Conservation (phyloP, 768 basidiomycete species). For the Gautieria morchelliformis region DNA sequence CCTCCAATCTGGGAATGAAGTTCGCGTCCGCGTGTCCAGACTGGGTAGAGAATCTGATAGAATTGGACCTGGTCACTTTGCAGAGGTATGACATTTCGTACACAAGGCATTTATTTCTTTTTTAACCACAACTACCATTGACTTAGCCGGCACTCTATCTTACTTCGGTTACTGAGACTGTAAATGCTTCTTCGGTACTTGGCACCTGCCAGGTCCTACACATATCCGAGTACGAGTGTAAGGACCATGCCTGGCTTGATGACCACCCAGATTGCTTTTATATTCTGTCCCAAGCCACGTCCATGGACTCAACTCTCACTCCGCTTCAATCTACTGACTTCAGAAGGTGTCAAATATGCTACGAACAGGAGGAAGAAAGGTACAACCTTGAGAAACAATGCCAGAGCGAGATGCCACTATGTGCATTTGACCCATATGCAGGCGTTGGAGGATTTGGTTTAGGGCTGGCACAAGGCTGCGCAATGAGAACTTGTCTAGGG, state of each 20-base stretch:
- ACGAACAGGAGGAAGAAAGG: neutral
- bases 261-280: neutral
- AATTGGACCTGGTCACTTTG: neutral
- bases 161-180: neutral
- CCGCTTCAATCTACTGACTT: neutral
- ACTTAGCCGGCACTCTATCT: neutral
- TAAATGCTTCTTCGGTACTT: neutral
- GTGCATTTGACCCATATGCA: constrained; percentile 33
- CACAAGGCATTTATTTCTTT: neutral
- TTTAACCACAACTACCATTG: neutral
- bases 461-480: constrained; percentile 43
- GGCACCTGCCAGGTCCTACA: neutral
- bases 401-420: constrained; percentile 14
- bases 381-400: neutral
- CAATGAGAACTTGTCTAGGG: constrained; percentile 51
- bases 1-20: neutral
- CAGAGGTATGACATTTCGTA: neutral
- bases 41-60: constrained; percentile 1
- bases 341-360: neutral
- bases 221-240: neutral
- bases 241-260: neutral
- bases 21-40: neutral
- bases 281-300: neutral
- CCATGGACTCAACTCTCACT: neutral
- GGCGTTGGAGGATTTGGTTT: constrained; percentile 53